Conservation (phyloP, 768 basidiomycete species). For the Collybia sp. region DNA sequence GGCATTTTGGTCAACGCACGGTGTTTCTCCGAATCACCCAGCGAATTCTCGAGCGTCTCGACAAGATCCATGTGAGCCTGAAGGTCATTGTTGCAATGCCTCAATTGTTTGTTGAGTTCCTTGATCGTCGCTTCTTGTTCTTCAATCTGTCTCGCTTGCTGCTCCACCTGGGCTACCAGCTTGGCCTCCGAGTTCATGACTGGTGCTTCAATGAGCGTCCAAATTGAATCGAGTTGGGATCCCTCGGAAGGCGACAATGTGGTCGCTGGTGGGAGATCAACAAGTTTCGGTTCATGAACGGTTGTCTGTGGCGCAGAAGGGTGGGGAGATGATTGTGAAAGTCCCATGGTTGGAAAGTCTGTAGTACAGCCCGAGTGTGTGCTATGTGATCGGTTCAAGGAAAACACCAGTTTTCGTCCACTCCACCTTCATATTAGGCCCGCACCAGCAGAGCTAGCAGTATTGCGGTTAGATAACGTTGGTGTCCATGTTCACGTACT, state of each 20-base stretch:
- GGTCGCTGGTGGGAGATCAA: slow-evolving; percentile 37
- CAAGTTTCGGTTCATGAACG: slow-evolving; percentile 43
- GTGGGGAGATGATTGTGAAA: slow-evolving; percentile 85
- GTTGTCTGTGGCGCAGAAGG: slow-evolving; percentile 64
- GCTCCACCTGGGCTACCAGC: slow-evolving; percentile 53
- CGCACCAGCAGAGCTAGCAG: too few relatives aligned
- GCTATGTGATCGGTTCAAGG: too few relatives aligned
- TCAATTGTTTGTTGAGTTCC: slow-evolving; percentile 88
- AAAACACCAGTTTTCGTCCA: too few relatives aligned
- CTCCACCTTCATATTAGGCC: too few relatives aligned
- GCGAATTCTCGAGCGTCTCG: slow-evolving; percentile 74
- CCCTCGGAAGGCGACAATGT: slow-evolving; percentile 64
- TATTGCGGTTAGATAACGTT: too few relatives aligned
- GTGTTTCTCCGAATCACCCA: slow-evolving; percentile 92
- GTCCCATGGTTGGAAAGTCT: slow-evolving; percentile 64
- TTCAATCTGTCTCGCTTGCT: slow-evolving; percentile 71
- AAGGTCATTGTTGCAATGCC: slow-evolving; percentile 89
- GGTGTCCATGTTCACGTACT: too few relatives aligned
- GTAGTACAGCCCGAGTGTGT: slow-evolving; percentile 55
- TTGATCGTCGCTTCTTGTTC: slow-evolving; percentile 92
- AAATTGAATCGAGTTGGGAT: slow-evolving; percentile 64
- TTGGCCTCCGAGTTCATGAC: slow-evolving; percentile 61
- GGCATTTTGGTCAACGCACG: slow-evolving; percentile 44
- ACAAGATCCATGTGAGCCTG: slow-evolving; percentile 92
- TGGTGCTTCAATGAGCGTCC: slow-evolving; percentile 41